Evolutionary conservation across 2,329 filamentous ascomycete genomes (phyloP), one percentile per base, ranked within the genome.

Genomic region (Aspergillus neoniger): DNA sequence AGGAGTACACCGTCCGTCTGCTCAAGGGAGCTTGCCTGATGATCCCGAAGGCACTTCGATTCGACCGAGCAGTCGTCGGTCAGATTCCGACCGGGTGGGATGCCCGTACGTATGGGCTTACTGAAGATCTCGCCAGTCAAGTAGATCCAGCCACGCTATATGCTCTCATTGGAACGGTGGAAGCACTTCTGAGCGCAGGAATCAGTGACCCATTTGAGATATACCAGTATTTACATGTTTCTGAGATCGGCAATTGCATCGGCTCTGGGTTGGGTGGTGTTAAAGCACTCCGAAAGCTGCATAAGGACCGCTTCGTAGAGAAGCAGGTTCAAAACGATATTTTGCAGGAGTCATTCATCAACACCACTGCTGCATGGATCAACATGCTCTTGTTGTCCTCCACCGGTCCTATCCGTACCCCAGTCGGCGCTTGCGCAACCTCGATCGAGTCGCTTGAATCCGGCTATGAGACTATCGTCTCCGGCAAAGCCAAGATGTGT

Each of bases 121-220:
- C 93, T 1, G 93, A 96, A 62, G 93, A 98, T 73, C 97, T 98
- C 74, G 93, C 97, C 76, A 89, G 88, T 23, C 94, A 97, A 75
- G 94, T 97, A 65, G 94, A 97, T 73, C 93, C 92, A 4, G 92
- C 96, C 69, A 96, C 93, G 2, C 85, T 97, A 30, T 97, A 91
- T 74, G 91, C 96, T n/a, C 89, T 98, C 32, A 92, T 96, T 39
- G 94, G 91, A 51, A 94, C 92, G 44, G 91, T 90, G 1, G 94
- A 98, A 77, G 89, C 92, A 61, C 86, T 98, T 0, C 83, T 97
- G 53, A 88, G 91, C 36, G 89, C 91, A 62, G 93, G 93, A 86
- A 93, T 98, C 75, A 96, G 93, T 15, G 93, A 98, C 74, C 94
- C 93, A 15, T 97, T 96, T 75, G 93, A 98, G 80, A 96, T 98